phyloP scores from a whole-genome alignment of 179 eudicot species.

The Vitellaria paradoxa region DNA sequence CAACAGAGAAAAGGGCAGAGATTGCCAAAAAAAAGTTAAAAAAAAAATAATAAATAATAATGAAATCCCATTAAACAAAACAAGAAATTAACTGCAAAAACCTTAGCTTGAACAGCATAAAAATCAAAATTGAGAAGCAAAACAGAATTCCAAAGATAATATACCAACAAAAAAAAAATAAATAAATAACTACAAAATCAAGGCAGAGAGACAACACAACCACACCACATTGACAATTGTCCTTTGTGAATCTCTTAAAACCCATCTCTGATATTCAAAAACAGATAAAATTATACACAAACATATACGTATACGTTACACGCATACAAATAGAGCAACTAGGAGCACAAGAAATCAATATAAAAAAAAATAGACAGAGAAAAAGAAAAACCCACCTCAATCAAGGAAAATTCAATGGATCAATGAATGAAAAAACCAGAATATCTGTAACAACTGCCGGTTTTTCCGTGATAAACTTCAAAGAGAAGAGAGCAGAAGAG shows the following conservation, averaged over 20 bases:
- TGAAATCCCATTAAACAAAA: neutral
- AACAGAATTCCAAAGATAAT: neutral
- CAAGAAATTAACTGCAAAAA: neutral
- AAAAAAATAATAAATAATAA: no score
- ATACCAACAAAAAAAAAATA: neutral
- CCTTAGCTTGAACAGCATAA: neutral
- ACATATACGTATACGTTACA: neutral
- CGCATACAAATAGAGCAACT: neutral
- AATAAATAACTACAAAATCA: neutral
- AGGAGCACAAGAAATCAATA: neutral
- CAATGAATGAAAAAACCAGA: neutral
- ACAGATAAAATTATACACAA: neutral
- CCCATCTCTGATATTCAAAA: conserved; percentile 7
- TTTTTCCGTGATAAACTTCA: neutral
- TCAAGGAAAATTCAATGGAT: neutral
- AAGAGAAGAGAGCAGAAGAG: neutral
- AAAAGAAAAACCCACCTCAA: conserved; percentile 18
- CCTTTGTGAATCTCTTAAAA: neutral
- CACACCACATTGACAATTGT: neutral
- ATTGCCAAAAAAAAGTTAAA: neutral
- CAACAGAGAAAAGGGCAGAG: neutral
- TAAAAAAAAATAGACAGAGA: neutral
- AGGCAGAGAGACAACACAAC: neutral
- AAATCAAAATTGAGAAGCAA: neutral
- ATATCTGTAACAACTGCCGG: conserved; percentile 9